Percentiles rank a stretch among this genome's conserved stretches.
phyloP scores from a whole-genome alignment of 1,284 basidiomycete genomes.

The Albatrellus sp. region DNA sequence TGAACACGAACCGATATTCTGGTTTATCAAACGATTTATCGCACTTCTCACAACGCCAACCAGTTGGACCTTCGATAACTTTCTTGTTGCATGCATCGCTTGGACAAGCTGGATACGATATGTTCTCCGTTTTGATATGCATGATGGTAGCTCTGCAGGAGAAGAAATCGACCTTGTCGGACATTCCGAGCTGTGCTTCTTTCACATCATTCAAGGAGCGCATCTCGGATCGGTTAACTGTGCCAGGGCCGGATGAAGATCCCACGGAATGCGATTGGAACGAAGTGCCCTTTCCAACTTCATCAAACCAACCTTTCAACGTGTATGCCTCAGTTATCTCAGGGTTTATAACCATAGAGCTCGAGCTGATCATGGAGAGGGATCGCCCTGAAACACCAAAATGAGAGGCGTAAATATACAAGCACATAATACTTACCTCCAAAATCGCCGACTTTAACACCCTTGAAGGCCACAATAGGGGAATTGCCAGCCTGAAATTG shows the following conservation, averaged over 20 bases:
- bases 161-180: constrained; percentile 79
- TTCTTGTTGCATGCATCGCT: constrained; percentile 86
- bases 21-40: constrained; percentile 64
- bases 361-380: constrained; percentile 59
- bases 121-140: constrained; percentile 80
- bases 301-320: constrained; percentile 89
- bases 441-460: constrained; percentile 91
- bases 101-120: constrained; percentile 88
- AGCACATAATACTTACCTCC: constrained; percentile 41
- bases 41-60: constrained; percentile 95
- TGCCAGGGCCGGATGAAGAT: constrained; percentile 24
- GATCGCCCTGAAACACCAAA: constrained; percentile 44
- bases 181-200: constrained; percentile 64
- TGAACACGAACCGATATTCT: constrained; percentile 59
- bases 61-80: constrained; percentile 55
- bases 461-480: constrained; percentile 87
- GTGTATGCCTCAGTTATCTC: constrained; percentile 80
- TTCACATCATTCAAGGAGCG: constrained; percentile 77
- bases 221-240: constrained; percentile 60
- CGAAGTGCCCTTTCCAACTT: constrained; percentile 41
- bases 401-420: constrained; percentile 2
- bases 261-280: constrained; percentile 62
- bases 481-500: constrained; percentile 47
- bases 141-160: constrained; percentile 76
- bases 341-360: constrained; percentile 75